Percentiles rank a stretch among this genome's conserved stretches.
Conservation (phyloP, 345 rosid genomes). For the Erodium maritimum region DNA sequence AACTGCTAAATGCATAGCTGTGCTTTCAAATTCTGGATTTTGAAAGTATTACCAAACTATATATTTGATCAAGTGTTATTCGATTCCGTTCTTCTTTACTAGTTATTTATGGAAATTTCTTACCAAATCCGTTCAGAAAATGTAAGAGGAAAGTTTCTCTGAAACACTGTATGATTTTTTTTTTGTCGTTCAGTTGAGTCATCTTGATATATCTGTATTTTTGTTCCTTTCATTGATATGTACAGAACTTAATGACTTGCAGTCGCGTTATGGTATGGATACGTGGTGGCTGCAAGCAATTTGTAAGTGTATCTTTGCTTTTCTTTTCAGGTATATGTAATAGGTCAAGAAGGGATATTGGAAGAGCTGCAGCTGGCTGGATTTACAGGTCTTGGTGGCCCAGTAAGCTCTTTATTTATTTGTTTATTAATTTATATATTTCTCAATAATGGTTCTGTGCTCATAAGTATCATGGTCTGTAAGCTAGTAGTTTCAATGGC, state of each 20-base stretch:
- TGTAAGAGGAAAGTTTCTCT: not conserved
- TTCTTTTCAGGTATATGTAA: constrained; percentile 55
- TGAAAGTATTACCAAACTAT: no score
- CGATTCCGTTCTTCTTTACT: no score
- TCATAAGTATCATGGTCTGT: no score
- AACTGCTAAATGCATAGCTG: no score
- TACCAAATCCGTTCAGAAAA: not conserved
- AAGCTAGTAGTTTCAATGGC: not conserved
- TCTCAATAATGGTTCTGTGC: not conserved
- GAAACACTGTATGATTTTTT: no score
- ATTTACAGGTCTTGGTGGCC: constrained; percentile 75
- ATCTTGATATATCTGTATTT: not conserved
- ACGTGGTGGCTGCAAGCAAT: not conserved
- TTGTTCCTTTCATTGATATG: not conserved
- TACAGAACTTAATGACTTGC: not conserved
- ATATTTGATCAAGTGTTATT: no score
- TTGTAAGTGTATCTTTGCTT: not conserved
- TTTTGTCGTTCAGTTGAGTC: not conserved
- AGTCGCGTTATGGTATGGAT: not conserved
- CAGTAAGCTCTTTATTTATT: constrained; percentile 25
- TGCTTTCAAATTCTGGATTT: no score
- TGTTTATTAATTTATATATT: no score
- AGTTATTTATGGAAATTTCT: no score
- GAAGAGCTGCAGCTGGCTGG: constrained; percentile 72
- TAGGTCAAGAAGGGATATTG: constrained; percentile 71